These are phyloP conservation scores for Pseudomassariella vexata DNA, from an alignment of 2,329 filamentous ascomycete species.

Conservation along the genomic window DNA sequence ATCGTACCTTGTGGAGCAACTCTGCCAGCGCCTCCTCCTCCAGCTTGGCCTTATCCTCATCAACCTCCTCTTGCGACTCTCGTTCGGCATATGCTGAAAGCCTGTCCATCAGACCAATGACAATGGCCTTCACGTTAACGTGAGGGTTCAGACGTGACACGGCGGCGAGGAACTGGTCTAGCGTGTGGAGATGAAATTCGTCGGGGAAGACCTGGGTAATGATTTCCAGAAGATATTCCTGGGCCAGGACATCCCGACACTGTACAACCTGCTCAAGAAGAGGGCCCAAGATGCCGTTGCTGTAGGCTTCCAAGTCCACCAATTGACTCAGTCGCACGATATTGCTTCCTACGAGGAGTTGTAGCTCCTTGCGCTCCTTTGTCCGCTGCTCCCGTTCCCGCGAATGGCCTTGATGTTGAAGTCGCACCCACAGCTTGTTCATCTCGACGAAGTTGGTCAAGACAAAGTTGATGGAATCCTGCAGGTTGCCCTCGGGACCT, in stretches of 20 bases:
- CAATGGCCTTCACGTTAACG: constrained; percentile 96
- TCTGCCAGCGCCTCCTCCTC: constrained; percentile 80
- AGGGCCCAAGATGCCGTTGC: constrained; percentile 80
- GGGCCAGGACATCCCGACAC: constrained; percentile 91
- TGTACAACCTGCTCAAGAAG: constrained; percentile 96
- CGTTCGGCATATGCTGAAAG: constrained; percentile 91
- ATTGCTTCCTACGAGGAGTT: constrained; percentile 93
- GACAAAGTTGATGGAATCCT: constrained; percentile 97
- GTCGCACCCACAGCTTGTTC: constrained; percentile 98
- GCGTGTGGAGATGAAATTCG: constrained; percentile 94
- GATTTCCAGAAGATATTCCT: constrained; percentile 96
- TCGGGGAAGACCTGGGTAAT: constrained; percentile 99
- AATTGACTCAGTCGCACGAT: constrained; percentile 91
- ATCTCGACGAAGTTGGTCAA: constrained; percentile 99
- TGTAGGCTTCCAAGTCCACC: constrained; percentile 92
- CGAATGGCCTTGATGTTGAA: constrained; percentile 97
- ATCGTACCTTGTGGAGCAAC: constrained; percentile 70
- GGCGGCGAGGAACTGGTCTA: constrained; percentile 90
- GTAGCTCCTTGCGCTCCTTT: constrained; percentile 89
- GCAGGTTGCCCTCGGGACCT: constrained; percentile 89
- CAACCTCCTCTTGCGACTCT: constrained; percentile 67
- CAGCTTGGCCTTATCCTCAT: constrained; percentile 65
- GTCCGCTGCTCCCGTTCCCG: constrained; percentile 89
- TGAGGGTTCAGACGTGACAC: constrained; percentile 91
- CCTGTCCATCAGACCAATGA: constrained; percentile 96